Percentiles rank a stretch among this genome's conserved stretches.
Evolutionary conservation across 805 yeast genomes (phyloP).

Genomic region (Pichia heedii): DNA sequence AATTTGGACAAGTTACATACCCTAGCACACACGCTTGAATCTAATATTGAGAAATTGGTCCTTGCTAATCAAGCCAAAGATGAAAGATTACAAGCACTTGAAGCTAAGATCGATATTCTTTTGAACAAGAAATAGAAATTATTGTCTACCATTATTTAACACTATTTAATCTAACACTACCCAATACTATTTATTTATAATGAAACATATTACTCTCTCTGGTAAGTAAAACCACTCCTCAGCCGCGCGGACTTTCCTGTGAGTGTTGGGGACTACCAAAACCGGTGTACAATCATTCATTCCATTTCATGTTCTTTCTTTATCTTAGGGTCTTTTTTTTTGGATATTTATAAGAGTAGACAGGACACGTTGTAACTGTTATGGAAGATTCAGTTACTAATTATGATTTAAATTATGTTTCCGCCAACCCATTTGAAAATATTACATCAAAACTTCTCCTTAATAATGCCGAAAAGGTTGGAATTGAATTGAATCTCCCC

Average conservation of each 20-base stretch:
- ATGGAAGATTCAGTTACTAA: conserved; percentile 14
- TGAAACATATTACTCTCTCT: no score
- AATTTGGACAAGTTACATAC: conserved; percentile 59
- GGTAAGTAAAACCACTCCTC: no score
- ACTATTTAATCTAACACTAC: not conserved
- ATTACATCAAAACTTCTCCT: conserved; percentile 18
- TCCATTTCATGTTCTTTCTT: no score
- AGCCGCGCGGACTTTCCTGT: no score
- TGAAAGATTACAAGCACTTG: conserved; percentile 47
- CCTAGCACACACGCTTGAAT: conserved; percentile 50
- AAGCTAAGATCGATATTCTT: conserved; percentile 50
- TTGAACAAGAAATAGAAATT: conserved; percentile 28
- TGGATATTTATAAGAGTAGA: no score
- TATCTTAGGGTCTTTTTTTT: no score
- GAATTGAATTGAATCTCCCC: not conserved
- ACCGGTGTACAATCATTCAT: no score
- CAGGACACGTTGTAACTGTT: no score
- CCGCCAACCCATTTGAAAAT: conserved; percentile 21
- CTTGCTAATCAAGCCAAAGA: conserved; percentile 57
- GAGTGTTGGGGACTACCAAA: no score
- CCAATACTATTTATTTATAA: no score
- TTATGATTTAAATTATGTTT: conserved; percentile 13
- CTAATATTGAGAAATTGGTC: conserved; percentile 41
- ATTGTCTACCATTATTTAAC: not conserved
- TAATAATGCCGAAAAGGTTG: conserved; percentile 1